These are phyloP conservation scores for Tricholoma terreum DNA, from an alignment of 768 basidiomycete genomes.

Conservation along the genomic window DNA sequence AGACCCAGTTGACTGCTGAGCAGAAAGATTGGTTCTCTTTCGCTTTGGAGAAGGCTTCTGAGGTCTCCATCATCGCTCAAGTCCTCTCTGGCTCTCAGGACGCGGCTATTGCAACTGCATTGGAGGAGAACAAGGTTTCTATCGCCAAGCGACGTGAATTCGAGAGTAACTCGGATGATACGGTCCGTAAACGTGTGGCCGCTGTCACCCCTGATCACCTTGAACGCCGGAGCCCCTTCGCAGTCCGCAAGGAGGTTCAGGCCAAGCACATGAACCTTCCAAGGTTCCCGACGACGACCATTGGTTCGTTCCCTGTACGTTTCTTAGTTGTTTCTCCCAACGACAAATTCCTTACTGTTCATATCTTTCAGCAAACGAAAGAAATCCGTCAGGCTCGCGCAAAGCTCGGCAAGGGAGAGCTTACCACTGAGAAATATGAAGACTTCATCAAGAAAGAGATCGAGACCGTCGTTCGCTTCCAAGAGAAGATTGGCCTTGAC, in stretches of 20 bases:
- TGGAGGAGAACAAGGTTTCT: conserved; percentile 86
- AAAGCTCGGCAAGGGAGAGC: conserved; percentile 88
- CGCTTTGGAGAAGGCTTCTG: conserved; percentile 91
- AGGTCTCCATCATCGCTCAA: conserved; percentile 86
- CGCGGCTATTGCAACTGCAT: conserved; percentile 58
- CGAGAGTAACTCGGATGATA: conserved; percentile 89
- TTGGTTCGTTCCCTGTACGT: conserved; percentile 92
- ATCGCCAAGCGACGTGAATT: conserved; percentile 95
- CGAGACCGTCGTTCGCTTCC: conserved; percentile 89
- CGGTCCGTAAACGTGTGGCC: conserved; percentile 92
- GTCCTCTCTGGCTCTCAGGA: conserved; percentile 85
- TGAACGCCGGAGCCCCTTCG: conserved; percentile 87
- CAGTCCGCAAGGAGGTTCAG: conserved; percentile 83
- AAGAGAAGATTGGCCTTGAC: conserved; percentile 94
- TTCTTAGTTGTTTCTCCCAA: conserved; percentile 1
- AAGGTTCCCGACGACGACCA: conserved; percentile 98
- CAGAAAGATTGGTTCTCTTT: conserved; percentile 99
- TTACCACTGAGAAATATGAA: conserved; percentile 86
- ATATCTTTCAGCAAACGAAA: conserved; percentile 79
- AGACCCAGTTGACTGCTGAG: conserved; percentile 84
- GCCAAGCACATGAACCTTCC: conserved; percentile 86
- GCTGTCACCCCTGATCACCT: conserved; percentile 85
- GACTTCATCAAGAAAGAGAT: conserved; percentile 99
- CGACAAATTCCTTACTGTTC: conserved; percentile 7
- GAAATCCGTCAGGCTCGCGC: conserved; percentile 97